Evolutionary conservation across 306 rosid genomes (phyloP).

Genomic region (Dalbergia cultrata): DNA sequence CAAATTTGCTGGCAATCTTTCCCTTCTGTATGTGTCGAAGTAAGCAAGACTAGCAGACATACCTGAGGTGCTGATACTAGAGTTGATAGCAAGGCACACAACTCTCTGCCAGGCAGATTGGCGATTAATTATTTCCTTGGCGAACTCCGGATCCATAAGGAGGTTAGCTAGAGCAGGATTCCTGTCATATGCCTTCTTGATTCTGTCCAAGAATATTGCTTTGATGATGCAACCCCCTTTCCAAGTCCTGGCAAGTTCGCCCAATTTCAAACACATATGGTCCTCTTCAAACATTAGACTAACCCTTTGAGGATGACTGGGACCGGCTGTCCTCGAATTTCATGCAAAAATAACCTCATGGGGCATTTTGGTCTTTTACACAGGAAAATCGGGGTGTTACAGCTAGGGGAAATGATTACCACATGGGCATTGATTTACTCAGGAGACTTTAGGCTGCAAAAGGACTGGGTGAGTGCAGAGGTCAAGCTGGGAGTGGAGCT

Average conservation of each 20-base stretch:
- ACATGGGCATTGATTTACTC: too few species aligned
- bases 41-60: conserved; percentile 91
- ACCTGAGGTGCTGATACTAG: conserved; percentile 81
- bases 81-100: conserved; percentile 75
- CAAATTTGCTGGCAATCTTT: conserved; percentile 75
- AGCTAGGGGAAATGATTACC: too few species aligned
- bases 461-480: too few species aligned
- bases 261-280: conserved; percentile 72
- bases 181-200: conserved; percentile 81
- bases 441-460: too few species aligned
- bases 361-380: too few species aligned
- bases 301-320: too few species aligned
- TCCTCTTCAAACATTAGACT: too few species aligned
- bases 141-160: conserved; percentile 86
- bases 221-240: conserved; percentile 87
- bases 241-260: conserved; percentile 90
- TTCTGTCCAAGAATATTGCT: conserved; percentile 76
- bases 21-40: conserved; percentile 75
- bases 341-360: too few species aligned
- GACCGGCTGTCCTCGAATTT: too few species aligned
- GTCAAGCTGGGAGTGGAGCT: too few species aligned
- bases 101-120: conserved; percentile 85
- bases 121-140: conserved; percentile 76
- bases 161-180: conserved; percentile 76
- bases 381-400: too few species aligned